These are phyloP conservation scores for Entoloma clypeatum DNA, from an alignment of 1,284 basidiomycete species.

Conservation along the genomic window DNA sequence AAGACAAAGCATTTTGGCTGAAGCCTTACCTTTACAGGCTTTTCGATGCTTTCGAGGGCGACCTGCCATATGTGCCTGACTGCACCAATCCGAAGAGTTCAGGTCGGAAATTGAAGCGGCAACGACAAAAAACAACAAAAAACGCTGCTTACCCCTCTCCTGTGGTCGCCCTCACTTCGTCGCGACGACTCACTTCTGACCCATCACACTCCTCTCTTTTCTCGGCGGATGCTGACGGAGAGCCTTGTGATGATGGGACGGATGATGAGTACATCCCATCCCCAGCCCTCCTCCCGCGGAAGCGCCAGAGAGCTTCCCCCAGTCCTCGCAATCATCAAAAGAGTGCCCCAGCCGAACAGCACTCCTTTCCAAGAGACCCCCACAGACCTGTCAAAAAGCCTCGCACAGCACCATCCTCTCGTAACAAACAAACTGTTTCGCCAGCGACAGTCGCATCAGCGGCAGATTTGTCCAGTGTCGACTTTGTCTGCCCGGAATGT, in stretches of 20 bases:
- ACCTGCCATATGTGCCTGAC: no score
- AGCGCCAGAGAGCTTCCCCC: conserved; percentile 18
- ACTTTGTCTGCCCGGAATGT: conserved; percentile 32
- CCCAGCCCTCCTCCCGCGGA: conserved; percentile 16
- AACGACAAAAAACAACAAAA: not conserved
- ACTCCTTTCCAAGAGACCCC: conserved; percentile 10
- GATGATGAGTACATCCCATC: conserved; percentile 36
- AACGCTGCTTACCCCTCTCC: not conserved
- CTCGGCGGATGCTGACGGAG: conserved; percentile 16
- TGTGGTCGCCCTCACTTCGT: not conserved
- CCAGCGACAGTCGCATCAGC: conserved; percentile 19
- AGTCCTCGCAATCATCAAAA: conserved; percentile 6
- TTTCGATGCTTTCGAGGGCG: no score
- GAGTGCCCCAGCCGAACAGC: not conserved
- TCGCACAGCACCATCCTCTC: conserved; percentile 32
- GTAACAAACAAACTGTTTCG: conserved; percentile 34
- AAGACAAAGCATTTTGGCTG: not conserved
- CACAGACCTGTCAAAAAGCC: conserved; percentile 25
- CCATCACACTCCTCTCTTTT: conserved; percentile 4
- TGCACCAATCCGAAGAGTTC: not conserved
- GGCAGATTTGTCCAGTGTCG: conserved; percentile 13
- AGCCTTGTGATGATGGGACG: conserved; percentile 24
- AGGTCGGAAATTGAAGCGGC: not conserved
- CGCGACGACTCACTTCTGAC: not conserved
- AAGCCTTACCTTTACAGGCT: not conserved